Evolutionary conservation across 345 rosid genomes (phyloP).

Genomic region (Conringia planisiliqua): DNA sequence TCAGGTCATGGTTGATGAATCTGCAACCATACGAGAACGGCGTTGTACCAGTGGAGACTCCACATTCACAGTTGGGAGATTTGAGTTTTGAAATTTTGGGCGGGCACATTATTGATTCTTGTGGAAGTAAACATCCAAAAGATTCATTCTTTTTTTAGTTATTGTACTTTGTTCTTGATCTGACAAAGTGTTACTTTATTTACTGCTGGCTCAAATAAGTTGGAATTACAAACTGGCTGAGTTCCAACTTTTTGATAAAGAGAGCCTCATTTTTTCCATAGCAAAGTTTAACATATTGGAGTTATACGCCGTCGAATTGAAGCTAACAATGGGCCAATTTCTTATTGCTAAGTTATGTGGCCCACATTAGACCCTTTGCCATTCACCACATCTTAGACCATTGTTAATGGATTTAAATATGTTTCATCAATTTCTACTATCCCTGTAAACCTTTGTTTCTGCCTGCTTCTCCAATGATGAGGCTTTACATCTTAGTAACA

Average conservation of each 20-base stretch:
- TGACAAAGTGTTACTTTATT: not conserved
- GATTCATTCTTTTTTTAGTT: slow-evolving; percentile 9
- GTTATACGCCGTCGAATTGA: not conserved
- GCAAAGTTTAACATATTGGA: not conserved
- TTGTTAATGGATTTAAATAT: no score
- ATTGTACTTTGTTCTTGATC: not conserved
- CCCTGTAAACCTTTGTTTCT: no score
- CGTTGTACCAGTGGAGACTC: slow-evolving; percentile 13
- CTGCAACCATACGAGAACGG: not conserved
- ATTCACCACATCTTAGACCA: no score
- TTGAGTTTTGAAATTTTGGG: slow-evolving; percentile 10
- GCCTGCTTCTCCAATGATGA: no score
- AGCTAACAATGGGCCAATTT: no score
- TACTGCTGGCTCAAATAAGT: not conserved
- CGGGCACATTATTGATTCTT: slow-evolving; percentile 18
- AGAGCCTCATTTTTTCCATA: not conserved
- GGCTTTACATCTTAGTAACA: no score
- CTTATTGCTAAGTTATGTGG: no score
- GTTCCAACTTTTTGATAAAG: not conserved
- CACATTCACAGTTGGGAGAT: slow-evolving; percentile 3
- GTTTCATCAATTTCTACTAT: no score
- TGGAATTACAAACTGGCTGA: not conserved
- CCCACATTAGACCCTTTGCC: no score
- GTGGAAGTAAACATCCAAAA: slow-evolving; percentile 18
- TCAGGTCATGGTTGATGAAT: slow-evolving; percentile 7